phyloP scores from a whole-genome alignment of 805 yeast genomes.

The Barnettozyma salicaria region DNA sequence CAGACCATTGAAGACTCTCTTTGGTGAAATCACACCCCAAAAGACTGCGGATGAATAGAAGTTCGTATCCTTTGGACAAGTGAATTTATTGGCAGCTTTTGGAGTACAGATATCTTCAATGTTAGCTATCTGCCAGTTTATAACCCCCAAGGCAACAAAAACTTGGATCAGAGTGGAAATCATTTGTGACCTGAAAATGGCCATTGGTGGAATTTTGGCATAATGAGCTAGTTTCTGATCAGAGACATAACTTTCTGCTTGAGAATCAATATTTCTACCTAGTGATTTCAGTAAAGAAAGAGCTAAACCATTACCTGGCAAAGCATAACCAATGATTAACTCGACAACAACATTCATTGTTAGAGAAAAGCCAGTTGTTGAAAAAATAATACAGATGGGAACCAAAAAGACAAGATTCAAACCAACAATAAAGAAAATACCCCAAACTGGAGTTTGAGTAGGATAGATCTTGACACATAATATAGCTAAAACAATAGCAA shows the following conservation, averaged over 20 bases:
- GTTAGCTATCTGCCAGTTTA: constrained; percentile 32
- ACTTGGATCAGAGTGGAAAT: constrained; percentile 29
- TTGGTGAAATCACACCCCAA: constrained; percentile 53
- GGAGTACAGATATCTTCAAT: constrained; percentile 31
- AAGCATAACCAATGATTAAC: constrained; percentile 49
- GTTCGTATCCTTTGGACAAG: constrained; percentile 35
- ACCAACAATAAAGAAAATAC: constrained; percentile 46
- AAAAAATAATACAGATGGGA: constrained; percentile 43
- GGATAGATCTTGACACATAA: constrained; percentile 40
- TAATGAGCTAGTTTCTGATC: constrained; percentile 41
- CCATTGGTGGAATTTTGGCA: constrained; percentile 51
- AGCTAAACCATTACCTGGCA: constrained; percentile 46
- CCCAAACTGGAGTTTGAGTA: constrained; percentile 54
- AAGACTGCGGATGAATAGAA: constrained; percentile 38
- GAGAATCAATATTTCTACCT: constrained; percentile 56
- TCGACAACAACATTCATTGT: constrained; percentile 50
- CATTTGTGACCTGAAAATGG: constrained; percentile 45
- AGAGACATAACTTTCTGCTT: constrained; percentile 55
- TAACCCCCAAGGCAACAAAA: constrained; percentile 28
- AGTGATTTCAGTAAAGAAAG: constrained; percentile 45
- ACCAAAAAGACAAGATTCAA: constrained; percentile 45
- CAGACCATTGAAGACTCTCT: constrained; percentile 47
- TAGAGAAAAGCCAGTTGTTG: constrained; percentile 43
- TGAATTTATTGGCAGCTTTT: constrained; percentile 34
- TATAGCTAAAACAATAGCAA: constrained; percentile 41